Conservation (phyloP, 208 protist genomes). For the Acanthamoeba healyi region DNA sequence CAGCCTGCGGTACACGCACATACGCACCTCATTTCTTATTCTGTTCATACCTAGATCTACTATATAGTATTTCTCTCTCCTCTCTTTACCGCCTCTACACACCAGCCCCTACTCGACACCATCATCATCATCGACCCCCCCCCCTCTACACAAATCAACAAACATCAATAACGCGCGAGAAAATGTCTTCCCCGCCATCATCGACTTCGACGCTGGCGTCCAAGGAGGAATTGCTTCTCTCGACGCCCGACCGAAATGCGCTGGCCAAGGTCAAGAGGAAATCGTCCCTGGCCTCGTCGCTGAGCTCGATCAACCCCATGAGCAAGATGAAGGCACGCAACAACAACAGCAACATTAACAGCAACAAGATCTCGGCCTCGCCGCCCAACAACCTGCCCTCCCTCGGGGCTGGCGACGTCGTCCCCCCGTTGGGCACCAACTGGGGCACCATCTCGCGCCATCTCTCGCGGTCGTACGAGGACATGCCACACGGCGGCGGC, state of each 20-base stretch:
- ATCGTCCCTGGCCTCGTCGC: conserved; percentile 3
- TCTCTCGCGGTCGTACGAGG: conserved; percentile 16
- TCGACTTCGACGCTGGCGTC: no score
- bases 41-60: not conserved
- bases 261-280: conserved; percentile 1
- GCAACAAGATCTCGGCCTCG: not conserved
- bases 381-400: not conserved
- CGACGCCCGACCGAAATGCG: not conserved
- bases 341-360: conserved; percentile 10
- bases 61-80: not conserved
- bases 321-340: conserved; percentile 44
- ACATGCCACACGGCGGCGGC: not conserved
- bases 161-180: no score
- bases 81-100: not conserved
- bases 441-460: conserved; percentile 7
- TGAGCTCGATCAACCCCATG: conserved; percentile 48
- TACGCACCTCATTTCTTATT: not conserved
- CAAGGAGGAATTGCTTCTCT: not conserved
- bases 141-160: no score
- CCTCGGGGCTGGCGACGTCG: no score
- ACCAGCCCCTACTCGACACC: no score
- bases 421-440: not conserved
- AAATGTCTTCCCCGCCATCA: not conserved
- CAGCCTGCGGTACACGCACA: no score
- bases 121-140: no score